Base-by-base conservation (phyloP, 2,329 filamentous ascomycete genomes). In the Alternaria postmessia region DNA sequence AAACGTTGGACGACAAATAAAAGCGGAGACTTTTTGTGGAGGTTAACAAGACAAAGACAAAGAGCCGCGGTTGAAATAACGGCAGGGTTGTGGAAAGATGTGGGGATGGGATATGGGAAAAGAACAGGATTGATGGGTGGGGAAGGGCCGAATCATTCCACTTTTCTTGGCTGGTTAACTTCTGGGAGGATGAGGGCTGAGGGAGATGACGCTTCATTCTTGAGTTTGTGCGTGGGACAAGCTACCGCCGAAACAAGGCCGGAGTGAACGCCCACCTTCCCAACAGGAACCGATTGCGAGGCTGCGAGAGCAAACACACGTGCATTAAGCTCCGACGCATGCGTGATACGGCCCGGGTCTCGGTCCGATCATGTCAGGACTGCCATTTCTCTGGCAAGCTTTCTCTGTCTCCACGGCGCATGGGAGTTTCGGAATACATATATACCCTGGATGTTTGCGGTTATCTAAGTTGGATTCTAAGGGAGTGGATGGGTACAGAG, bases 271-370 rank as follows among this genome's bases (percentile, higher is more conserved):
- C 46, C 46, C 46, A 49, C 46, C 32, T 49, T 49, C 46, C 32
- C 46, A 49, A 49, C 46, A 34, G 32, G 46, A 49, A 49, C 46
- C 20, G 18, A 26, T 38, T 49, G 32, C 32, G 46, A 49, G 46
- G 46, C 32, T 36, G 46, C 16, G 30, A 49, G 20, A 49, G 46
- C 20, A 38, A 36, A 34, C 22, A 38, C 46, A 49, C 32, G 20
- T 49, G 32, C 46, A 16, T 22, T 38, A n/a, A 36, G 30, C 46
- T 38, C 46, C 46, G 46, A 22, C 32, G 46, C 32, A 49, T 49
- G 46, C 46, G 38, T 20, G 46, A 49, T 49, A 49, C 46, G 46
- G 46, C 46, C 46, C 46, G 46, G 30, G 46, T 38, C 46, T 49
- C 46, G 46, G 46, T n/a, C 46, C 46, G 20, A 36, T 36, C 46